These are phyloP conservation scores for Botrytis cinerea DNA, from an alignment of 2,329 filamentous ascomycete genomes.

Conservation along the genomic window DNA sequence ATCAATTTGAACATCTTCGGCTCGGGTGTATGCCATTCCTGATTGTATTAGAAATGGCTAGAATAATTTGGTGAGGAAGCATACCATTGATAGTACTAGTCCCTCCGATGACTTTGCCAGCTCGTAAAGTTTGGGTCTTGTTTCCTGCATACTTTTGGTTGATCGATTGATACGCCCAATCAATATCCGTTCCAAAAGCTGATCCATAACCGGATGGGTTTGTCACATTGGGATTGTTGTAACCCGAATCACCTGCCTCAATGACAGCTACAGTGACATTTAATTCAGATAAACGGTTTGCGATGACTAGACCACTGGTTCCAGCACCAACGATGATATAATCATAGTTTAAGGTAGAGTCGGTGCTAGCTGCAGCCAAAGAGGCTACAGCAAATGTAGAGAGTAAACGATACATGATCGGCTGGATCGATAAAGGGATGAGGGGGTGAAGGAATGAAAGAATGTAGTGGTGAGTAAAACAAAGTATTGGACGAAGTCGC, in stretches of 20 bases:
- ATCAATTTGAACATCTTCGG: constrained; percentile 43
- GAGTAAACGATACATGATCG: constrained; percentile 3
- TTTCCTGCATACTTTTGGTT: constrained; percentile 41
- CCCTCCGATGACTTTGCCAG: constrained; percentile 48
- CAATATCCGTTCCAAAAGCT: constrained; percentile 27
- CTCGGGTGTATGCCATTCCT: constrained; percentile 45
- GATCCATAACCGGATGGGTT: constrained; percentile 24
- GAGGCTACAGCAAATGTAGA: constrained; percentile 9
- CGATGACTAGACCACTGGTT: constrained; percentile 23
- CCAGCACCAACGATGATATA: constrained; percentile 26
- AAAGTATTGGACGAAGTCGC: neutral
- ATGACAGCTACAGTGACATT: constrained; percentile 25
- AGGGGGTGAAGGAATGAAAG: neutral
- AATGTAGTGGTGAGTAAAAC: neutral
- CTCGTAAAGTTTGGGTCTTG: constrained; percentile 39
- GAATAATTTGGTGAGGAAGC: constrained; percentile 38
- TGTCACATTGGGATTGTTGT: constrained; percentile 8
- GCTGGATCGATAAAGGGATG: too few relatives aligned
- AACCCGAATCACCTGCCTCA: constrained; percentile 19
- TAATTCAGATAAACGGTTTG: constrained; percentile 14
- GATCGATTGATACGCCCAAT: constrained; percentile 39
- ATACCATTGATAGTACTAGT: constrained; percentile 47
- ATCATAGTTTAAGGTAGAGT: constrained; percentile 11
- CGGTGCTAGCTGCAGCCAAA: neutral
- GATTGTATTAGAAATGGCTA: neutral